Conservation (phyloP, 2,329 filamentous ascomycete genomes). For the Aspergillus chevalieri region DNA sequence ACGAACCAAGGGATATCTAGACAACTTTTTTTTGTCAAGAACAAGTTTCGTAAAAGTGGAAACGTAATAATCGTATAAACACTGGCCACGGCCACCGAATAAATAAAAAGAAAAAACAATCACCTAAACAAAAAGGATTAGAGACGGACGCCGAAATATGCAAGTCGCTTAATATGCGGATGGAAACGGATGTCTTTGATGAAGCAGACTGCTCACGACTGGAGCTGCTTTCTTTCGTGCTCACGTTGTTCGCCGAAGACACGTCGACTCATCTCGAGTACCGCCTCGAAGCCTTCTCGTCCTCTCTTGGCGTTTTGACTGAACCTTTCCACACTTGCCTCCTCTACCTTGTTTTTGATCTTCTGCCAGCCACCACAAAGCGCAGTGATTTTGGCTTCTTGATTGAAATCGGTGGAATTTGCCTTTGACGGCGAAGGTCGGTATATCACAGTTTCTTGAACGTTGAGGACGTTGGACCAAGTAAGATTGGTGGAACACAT, state of each 20-base stretch:
- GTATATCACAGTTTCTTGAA: conserved; percentile 90
- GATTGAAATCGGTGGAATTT: conserved; percentile 68
- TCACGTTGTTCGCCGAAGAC: conserved; percentile 88
- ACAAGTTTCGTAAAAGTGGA: conserved; percentile 5
- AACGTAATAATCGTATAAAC: background rate
- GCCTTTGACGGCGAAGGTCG: conserved; percentile 52
- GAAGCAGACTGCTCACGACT: conserved; percentile 11
- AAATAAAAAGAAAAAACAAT: conserved; percentile 2
- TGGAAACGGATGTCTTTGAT: conserved; percentile 1
- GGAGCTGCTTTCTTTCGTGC: conserved; percentile 44
- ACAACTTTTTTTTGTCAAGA: conserved; percentile 7
- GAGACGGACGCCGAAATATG: conserved; percentile 24
- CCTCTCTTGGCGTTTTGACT: conserved; percentile 86
- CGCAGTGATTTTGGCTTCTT: conserved; percentile 88
- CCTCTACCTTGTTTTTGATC: conserved; percentile 93
- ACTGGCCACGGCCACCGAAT: background rate
- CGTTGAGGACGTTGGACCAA: conserved; percentile 80
- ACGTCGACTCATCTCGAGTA: conserved; percentile 84
- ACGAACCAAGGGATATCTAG: background rate
- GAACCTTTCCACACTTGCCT: conserved; percentile 81
- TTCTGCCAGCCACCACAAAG: conserved; percentile 95
- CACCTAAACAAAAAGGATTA: conserved; percentile 8
- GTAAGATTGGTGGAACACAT: conserved; percentile 97
- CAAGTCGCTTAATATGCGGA: conserved; percentile 24
- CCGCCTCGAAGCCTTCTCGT: conserved; percentile 88